Base-by-base conservation (phyloP, 768 basidiomycete species). In the Amylocystis lapponica region DNA sequence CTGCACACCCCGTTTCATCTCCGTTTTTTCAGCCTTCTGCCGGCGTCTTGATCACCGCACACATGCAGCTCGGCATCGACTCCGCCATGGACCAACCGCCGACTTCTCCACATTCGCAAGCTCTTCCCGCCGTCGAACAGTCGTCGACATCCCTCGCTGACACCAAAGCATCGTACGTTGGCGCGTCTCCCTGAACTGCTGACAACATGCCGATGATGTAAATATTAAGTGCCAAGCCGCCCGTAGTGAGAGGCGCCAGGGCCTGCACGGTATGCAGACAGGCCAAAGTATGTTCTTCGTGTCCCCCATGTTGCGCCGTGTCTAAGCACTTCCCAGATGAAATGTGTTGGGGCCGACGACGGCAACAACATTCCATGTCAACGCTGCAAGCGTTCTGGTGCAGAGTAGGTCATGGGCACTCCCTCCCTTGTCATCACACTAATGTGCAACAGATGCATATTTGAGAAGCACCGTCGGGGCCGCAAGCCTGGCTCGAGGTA, bases 401-500 rank as follows among this genome's bases (percentile, higher is more conserved):
- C 80, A 39, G 80, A 86, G 84, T 84, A 60, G 48, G 79, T 71
- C 40, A 30, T 35, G 42, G 47, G 38, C 33, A 46, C 43, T 41
- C 44, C 45, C 38, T 37, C 53, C 38, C 49, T n/a, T n/a, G n/a
- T n/a, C n/a, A n/a, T n/a, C 48, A 22, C 10, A 8, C 27, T 39
- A 48, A 51, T 45, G 35, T 47, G 48, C 40, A 50, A 36, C 54
- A 89, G 86, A 47, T 90, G 88, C 55, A 51, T 89, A 26, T 92
- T 92, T 54, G 88, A 92, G 68, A 92, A 91, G 62, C 88, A 92
- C 63, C 78, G 89, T 41, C 80, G 88, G 26, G 88, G 88, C 32
- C 78, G 88, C 44, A 92, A 92, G 56, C 88, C 88, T 14, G 89
- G 88, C 54, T 90, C 88, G 65, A 92, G 91, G 89, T 91, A 61